Percentiles rank a stretch among this genome's conserved stretches.
Conservation (phyloP, 1,284 basidiomycete species). For the Neonothopanus nambi region DNA sequence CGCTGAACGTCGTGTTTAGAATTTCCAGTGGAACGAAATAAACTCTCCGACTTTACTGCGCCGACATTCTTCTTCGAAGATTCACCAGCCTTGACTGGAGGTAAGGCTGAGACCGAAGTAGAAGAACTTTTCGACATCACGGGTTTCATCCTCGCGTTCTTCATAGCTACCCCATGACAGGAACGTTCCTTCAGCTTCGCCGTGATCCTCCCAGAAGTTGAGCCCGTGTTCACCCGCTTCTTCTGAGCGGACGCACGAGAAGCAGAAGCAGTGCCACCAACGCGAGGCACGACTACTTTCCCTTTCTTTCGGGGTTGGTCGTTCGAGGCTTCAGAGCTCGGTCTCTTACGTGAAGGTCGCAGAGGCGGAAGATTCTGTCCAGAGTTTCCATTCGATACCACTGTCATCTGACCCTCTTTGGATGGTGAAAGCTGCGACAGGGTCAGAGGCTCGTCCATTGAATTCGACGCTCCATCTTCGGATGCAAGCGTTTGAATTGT, state of each 20-base stretch:
- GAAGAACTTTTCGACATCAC: background rate
- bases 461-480: background rate
- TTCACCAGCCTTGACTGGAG: too few relatives aligned
- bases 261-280: too few relatives aligned
- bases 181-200: slow-evolving; percentile 5
- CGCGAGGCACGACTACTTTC: slow-evolving; percentile 14
- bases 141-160: slow-evolving; percentile 14
- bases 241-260: slow-evolving; percentile 2
- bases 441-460: slow-evolving; percentile 34
- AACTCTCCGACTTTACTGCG: background rate
- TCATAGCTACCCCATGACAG: slow-evolving; percentile 11
- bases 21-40: slow-evolving; percentile 8
- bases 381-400: slow-evolving; percentile 14
- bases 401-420: slow-evolving; percentile 26
- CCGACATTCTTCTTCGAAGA: too few relatives aligned
- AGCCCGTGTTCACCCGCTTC: slow-evolving; percentile 16
- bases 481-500: background rate
- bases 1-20: slow-evolving; percentile 4
- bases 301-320: slow-evolving; percentile 30
- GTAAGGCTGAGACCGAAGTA: too few relatives aligned
- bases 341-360: slow-evolving; percentile 39
- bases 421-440: slow-evolving; percentile 53
- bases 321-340: slow-evolving; percentile 23
- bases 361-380: slow-evolving; percentile 23
- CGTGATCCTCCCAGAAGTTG: slow-evolving; percentile 10